Evolutionary conservation across 257 asterid genomes (phyloP), one percentile per base, ranked within the genome.

Genomic region (Anisodus tanguticus): DNA sequence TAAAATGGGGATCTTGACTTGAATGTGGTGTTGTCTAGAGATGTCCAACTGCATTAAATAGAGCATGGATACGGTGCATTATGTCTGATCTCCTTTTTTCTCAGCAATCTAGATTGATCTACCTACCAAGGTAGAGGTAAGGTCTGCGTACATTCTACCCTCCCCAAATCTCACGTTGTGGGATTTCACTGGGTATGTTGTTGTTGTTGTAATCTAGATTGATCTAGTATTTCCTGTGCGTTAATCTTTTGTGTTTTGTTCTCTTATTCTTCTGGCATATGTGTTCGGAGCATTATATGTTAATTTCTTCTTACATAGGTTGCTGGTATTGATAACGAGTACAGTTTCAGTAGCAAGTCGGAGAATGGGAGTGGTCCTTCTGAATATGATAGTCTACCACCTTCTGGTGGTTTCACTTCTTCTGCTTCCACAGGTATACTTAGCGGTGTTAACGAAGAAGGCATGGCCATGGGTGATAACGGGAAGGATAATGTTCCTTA

Each of bases 401-500:
- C 91, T 58, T 91, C 95, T 85, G 96, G 95, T 84, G 92, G 81
- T 76, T 85, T 90, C 54, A 71, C 35, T 31, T 31, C 83, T 86
- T 85, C 90, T 77, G 84, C 89, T 69, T 89, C 96, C 74, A 88
- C 93, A 74, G 82, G 87, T 17, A 88, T 90, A 58, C 86, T 92
- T 59, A 82, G 89, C 67, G 80, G 88, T 82, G 71, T 85, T 89
- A 85, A 88, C 90, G 97, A 93, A 82, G 98, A 94, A 82, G 88
- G 84, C 85, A 87, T 84, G 71, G 83, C 84, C 66, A 88, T 87
- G 82, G 58, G 89, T 22, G 95, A 88, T 22, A 92, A 90, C 71
- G 94, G 97, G 86, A 94, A 95, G 89, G 97, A 92, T 88, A 88
- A 88, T 76, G 93, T 88, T 88, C 91, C 98, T 54, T 92, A 91